Evolutionary conservation across 1,139 yeast species (phyloP).

Genomic region (Blastobotrys apis): DNA sequence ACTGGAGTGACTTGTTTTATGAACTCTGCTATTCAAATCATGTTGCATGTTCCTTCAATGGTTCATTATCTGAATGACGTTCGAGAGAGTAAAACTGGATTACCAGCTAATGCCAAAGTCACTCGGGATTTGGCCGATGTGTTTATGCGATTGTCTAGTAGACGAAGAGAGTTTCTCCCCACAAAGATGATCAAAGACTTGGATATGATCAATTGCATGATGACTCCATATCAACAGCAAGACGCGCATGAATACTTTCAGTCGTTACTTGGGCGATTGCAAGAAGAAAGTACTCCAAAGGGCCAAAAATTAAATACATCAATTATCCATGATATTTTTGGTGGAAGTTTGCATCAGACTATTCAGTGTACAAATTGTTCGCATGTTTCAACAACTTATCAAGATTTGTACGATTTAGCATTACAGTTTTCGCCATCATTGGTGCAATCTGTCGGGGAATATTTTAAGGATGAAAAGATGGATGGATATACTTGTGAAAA

Average conservation of each 20-base stretch:
- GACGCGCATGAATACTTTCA: conserved; percentile 96
- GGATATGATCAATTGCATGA: conserved; percentile 88
- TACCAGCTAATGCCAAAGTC: conserved; percentile 52
- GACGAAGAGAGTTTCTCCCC: conserved; percentile 43
- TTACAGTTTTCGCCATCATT: conserved; percentile 50
- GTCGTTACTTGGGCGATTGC: conserved; percentile 82
- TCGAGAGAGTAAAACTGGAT: conserved; percentile 38
- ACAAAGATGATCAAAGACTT: conserved; percentile 65
- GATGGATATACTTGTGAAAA: conserved; percentile 72
- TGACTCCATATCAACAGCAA: conserved; percentile 97
- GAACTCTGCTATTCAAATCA: conserved; percentile 89
- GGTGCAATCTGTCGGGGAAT: conserved; percentile 70
- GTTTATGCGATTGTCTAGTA: conserved; percentile 51
- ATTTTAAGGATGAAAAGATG: conserved; percentile 66
- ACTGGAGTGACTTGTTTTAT: conserved; percentile 96
- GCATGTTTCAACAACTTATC: conserved; percentile 80
- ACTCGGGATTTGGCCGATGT: conserved; percentile 71
- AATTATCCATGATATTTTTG: conserved; percentile 86
- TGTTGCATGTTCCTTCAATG: conserved; percentile 86
- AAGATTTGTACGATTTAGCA: conserved; percentile 89
- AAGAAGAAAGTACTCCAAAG: conserved; percentile 88
- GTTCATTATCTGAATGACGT: conserved; percentile 77
- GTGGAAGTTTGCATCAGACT: conserved; percentile 79
- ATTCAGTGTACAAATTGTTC: conserved; percentile 81
- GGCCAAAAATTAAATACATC: conserved; percentile 79